A percentile compares a stretch with the other conserved stretches of the same genome.
Evolutionary conservation across 2,329 filamentous ascomycete species (phyloP).

Genomic region (Pestalotiopsis sp.): DNA sequence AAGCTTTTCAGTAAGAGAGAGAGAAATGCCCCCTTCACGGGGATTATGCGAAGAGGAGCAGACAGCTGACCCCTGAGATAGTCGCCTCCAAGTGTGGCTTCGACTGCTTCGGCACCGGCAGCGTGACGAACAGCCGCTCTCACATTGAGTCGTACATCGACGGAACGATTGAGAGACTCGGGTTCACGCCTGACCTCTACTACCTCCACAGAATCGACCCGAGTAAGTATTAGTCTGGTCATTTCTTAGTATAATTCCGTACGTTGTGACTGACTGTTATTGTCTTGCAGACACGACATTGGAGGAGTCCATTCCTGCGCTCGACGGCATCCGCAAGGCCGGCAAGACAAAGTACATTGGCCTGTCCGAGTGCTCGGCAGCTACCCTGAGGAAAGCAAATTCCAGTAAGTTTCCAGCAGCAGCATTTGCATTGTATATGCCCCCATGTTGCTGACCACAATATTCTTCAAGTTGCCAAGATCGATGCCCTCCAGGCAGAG

Average conservation of each 20-base stretch:
- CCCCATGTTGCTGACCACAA: not conserved
- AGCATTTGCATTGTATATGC: not conserved
- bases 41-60: not conserved
- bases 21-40: slow-evolving; percentile 17
- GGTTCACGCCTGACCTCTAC: slow-evolving; percentile 48
- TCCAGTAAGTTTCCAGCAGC: slow-evolving; percentile 34
- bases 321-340: slow-evolving; percentile 46
- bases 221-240: slow-evolving; percentile 30
- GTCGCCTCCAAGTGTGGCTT: slow-evolving; percentile 53
- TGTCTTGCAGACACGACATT: slow-evolving; percentile 39
- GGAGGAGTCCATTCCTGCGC: slow-evolving; percentile 47
- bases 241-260: no score
- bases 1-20: slow-evolving; percentile 51
- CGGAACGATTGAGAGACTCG: slow-evolving; percentile 43
- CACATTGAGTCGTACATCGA: slow-evolving; percentile 45
- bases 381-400: slow-evolving; percentile 45
- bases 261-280: not conserved
- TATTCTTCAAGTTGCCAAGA: slow-evolving; percentile 41
- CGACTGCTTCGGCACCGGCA: slow-evolving; percentile 34
- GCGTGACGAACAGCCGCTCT: slow-evolving; percentile 44
- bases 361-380: slow-evolving; percentile 48
- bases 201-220: slow-evolving; percentile 48
- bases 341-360: slow-evolving; percentile 53
- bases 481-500: slow-evolving; percentile 48
- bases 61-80: slow-evolving; percentile 19